A percentile compares a stretch with the other conserved stretches of the same genome.
These are phyloP conservation scores for Tephrocybe rancida DNA, from an alignment of 768 basidiomycete species.

Conservation along the genomic window DNA sequence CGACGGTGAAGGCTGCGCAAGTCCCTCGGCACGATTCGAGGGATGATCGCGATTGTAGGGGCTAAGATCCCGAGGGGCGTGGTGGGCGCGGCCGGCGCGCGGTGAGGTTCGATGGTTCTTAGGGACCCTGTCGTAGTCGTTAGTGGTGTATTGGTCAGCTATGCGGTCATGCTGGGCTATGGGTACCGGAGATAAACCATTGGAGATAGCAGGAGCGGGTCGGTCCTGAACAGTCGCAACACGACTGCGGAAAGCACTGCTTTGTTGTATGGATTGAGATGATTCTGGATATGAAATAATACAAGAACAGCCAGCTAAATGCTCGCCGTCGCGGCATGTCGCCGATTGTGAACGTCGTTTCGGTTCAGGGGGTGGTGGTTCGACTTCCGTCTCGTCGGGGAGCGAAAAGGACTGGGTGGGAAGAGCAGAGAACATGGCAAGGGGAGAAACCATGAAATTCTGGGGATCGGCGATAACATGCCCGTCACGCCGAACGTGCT, in stretches of 20 bases:
- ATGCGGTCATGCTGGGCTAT: constrained; percentile 12
- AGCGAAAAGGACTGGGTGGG: constrained; percentile 30
- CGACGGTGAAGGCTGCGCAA: not conserved
- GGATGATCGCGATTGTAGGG: constrained; percentile 17
- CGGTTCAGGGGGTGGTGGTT: constrained; percentile 1
- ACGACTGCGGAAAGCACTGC: constrained; percentile 10
- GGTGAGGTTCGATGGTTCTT: constrained; percentile 28
- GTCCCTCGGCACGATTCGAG: not conserved
- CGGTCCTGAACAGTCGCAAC: constrained; percentile 2
- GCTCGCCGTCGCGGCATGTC: constrained; percentile 23
- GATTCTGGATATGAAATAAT: constrained; percentile 7
- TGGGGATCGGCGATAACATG: constrained; percentile 34
- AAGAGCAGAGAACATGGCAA: constrained; percentile 34
- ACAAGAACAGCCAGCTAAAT: constrained; percentile 22
- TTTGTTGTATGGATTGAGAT: constrained; percentile 2
- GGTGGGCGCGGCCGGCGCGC: constrained; percentile 21
- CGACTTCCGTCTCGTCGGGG: constrained; percentile 33
- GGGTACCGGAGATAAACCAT: not conserved
- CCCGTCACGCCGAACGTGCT: constrained; percentile 30
- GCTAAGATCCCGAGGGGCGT: constrained; percentile 1
- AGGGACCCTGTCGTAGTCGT: constrained; percentile 1
- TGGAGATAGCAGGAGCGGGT: not conserved
- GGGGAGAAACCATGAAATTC: constrained; percentile 42
- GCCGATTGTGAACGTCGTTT: constrained; percentile 7
- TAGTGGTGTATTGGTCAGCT: not conserved